Base-by-base conservation (phyloP, 2,329 filamentous ascomycete species). In the Tolypocladium tropicale region DNA sequence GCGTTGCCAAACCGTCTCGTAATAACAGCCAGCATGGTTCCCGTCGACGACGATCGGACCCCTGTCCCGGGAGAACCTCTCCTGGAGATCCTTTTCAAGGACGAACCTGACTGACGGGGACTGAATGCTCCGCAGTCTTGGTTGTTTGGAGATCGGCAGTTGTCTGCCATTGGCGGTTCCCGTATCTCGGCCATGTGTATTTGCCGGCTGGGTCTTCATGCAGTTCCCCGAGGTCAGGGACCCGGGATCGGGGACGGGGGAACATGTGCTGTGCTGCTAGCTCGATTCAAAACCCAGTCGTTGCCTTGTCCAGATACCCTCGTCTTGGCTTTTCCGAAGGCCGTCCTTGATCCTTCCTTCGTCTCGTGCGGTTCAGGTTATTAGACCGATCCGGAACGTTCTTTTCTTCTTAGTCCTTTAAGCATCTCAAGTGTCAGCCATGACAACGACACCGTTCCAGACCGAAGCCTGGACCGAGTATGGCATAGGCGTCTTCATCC, bases 401-500 rank as follows among this genome's bases (percentile, higher is more conserved):
- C 14, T 16, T 1, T 6, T 30, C 43, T 14, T 48, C 28, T 30
- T 6, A 43, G 14, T 28, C 28, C 12, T 6, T 12, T 4, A 4
- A 3, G 9, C 16, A 23, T 16, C 43, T 48, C 23, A 3, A 28
- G 2, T 25, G 6, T 16, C 25, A 2, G 16, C 3, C 16, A 52
- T 52, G 50, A 65, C 67, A n/a, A 74, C 66, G 18, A 74, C 71
- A 5, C 72, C 74, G 3, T 76, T 76, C 55, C 70, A 74, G 56
- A 67, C 62, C 2, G 74, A 76, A 59, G 72, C 72, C 10, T 77
- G 74, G 74, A 64, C 65, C 18, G 75, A 77, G 55, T 76, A 75
- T 52, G 69, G 65, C 1, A 61, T 77, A 32, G 74, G 74, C 2
- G 59, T 69, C 2, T 1, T 68, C 9, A 59, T 76, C 3, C 58